A percentile compares a stretch with the other conserved stretches of the same genome.
phyloP scores from a whole-genome alignment of 2,329 filamentous ascomycete species.

The Pseudopyricularia cyperi region DNA sequence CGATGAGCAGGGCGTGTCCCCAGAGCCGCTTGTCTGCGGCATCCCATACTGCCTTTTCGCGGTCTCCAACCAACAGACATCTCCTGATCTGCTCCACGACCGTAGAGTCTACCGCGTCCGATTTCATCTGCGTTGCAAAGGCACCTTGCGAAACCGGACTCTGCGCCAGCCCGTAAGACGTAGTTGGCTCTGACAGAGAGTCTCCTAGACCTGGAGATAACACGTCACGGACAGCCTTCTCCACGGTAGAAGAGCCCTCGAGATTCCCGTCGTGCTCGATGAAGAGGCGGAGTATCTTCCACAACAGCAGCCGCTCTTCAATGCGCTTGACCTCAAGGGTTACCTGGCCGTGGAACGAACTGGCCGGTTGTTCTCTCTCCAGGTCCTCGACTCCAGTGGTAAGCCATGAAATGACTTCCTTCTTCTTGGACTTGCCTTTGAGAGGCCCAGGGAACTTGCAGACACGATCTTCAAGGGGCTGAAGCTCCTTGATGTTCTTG shows the following conservation, averaged over 20 bases:
- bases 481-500: conserved; percentile 59
- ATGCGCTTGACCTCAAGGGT: conserved; percentile 55
- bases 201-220: conserved; percentile 45
- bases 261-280: conserved; percentile 77
- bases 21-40: conserved; percentile 88
- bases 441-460: conserved; percentile 82
- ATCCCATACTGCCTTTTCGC: conserved; percentile 85
- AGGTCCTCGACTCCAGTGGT: conserved; percentile 60
- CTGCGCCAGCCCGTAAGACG: conserved; percentile 5
- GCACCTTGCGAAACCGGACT: conserved; percentile 10
- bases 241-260: conserved; percentile 58
- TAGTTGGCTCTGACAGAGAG: neutral
- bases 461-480: conserved; percentile 58
- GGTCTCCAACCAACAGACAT: conserved; percentile 64
- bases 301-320: conserved; percentile 70
- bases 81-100: conserved; percentile 61
- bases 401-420: conserved; percentile 77
- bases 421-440: conserved; percentile 87
- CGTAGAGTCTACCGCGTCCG: conserved; percentile 55
- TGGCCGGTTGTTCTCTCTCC: conserved; percentile 44
- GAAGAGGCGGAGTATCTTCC: conserved; percentile 72
- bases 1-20: conserved; percentile 91
- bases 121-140: conserved; percentile 13
- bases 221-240: conserved; percentile 62
- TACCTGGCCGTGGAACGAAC: conserved; percentile 32